Percentiles rank a stretch among this genome's conserved stretches.
Evolutionary conservation across 495 filamentous ascomycete genomes (phyloP).

Genomic region (Jackrogersella minutella): DNA sequence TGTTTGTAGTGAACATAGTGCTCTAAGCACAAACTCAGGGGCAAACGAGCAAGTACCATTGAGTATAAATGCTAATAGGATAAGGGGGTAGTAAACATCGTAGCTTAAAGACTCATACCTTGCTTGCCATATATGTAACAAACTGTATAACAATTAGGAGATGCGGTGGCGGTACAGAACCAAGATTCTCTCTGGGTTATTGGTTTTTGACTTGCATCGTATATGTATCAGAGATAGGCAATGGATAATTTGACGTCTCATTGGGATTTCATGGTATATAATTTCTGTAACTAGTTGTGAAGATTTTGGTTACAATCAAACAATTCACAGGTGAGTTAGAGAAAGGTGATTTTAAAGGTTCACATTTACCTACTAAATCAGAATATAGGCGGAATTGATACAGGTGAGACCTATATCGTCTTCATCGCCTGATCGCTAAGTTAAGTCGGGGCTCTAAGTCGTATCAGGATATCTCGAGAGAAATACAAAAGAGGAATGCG

Average conservation of each 20-base stretch:
- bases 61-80: neutral
- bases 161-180: no score
- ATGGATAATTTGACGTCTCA: neutral
- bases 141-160: neutral
- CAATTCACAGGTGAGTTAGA: neutral
- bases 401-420: no score
- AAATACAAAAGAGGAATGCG: conserved; percentile 3
- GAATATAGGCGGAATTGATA: neutral
- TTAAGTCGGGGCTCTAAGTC: no score
- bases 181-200: neutral
- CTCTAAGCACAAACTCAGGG: neutral
- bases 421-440: neutral
- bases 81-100: neutral
- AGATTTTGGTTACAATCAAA: neutral
- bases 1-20: neutral
- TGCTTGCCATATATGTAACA: no score
- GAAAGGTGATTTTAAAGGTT: neutral
- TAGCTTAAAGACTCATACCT: neutral
- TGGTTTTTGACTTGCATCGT: neutral
- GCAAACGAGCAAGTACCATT: neutral
- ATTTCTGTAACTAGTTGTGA: neutral
- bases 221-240: neutral
- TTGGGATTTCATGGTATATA: neutral
- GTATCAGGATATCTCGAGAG: neutral
- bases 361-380: neutral